These are phyloP conservation scores for Macrophomina pseudophaseolina DNA, from an alignment of 2,329 filamentous ascomycete species.

Conservation along the genomic window DNA sequence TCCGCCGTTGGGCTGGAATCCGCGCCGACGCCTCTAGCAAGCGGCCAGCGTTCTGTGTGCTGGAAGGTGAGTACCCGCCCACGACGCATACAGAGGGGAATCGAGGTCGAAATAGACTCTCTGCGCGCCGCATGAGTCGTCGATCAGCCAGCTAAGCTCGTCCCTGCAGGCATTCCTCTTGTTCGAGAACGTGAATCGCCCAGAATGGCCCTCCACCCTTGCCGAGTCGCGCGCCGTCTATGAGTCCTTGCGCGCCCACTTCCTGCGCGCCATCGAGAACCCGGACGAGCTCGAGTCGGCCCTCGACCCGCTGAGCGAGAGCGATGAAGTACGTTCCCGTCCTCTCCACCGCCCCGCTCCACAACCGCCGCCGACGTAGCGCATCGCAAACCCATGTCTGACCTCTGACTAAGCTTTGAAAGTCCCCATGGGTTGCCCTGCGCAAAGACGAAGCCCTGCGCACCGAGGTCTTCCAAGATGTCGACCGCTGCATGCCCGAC, in stretches of 20 bases:
- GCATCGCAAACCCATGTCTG: slow-evolving; percentile 39
- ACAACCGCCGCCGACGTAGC: slow-evolving; percentile 33
- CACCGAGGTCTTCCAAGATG: slow-evolving; percentile 91
- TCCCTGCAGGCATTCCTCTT: slow-evolving; percentile 73
- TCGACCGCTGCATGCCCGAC: slow-evolving; percentile 87
- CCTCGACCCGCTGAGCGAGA: slow-evolving; percentile 85
- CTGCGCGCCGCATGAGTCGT: slow-evolving; percentile 1
- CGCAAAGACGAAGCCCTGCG: slow-evolving; percentile 83
- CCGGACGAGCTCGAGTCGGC: slow-evolving; percentile 78
- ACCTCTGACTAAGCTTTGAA: slow-evolving; percentile 55
- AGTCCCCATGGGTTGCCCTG: slow-evolving; percentile 92
- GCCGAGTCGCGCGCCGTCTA: slow-evolving; percentile 76
- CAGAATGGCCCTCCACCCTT: slow-evolving; percentile 72
- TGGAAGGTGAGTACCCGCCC: slow-evolving; percentile 73
- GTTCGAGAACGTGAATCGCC: slow-evolving; percentile 68
- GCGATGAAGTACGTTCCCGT: slow-evolving; percentile 63
- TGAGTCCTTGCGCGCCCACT: slow-evolving; percentile 70
- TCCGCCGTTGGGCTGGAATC: slow-evolving; percentile 17
- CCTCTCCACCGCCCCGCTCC: slow-evolving; percentile 27
- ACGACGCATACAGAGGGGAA: neutral
- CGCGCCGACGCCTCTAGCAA: slow-evolving; percentile 42
- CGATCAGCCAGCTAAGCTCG: slow-evolving; percentile 8
- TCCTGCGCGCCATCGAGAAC: slow-evolving; percentile 81
- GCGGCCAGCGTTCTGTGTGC: slow-evolving; percentile 82
- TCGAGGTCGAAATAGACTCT: slow-evolving; percentile 12